A percentile compares a stretch with the other conserved stretches of the same genome.
These are phyloP conservation scores for Aciculosporium take DNA, from an alignment of 2,329 filamentous ascomycete genomes.

Conservation along the genomic window DNA sequence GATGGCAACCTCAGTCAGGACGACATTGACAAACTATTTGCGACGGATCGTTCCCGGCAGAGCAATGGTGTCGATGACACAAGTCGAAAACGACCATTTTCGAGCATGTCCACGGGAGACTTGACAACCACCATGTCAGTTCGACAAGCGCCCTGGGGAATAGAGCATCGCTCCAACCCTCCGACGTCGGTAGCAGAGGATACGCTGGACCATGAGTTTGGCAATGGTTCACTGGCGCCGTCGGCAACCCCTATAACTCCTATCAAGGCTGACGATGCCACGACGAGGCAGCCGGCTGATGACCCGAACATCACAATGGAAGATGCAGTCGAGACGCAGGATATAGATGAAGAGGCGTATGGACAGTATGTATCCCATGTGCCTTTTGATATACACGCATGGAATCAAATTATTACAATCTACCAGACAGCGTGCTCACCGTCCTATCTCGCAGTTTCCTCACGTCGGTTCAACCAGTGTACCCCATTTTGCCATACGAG, in stretches of 20 bases:
- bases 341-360: constrained; percentile 29
- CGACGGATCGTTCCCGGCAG: constrained; percentile 18
- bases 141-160: constrained; percentile 31
- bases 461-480: constrained; percentile 47
- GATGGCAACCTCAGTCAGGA: constrained; percentile 30
- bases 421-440: constrained; percentile 1
- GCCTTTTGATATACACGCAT: not conserved
- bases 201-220: constrained; percentile 18
- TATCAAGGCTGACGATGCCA: constrained; percentile 23
- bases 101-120: constrained; percentile 29
- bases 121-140: constrained; percentile 26
- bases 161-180: constrained; percentile 32
- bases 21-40: constrained; percentile 30
- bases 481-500: constrained; percentile 48
- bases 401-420: not conserved
- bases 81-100: constrained; percentile 32
- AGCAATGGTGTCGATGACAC: constrained; percentile 17
- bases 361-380: constrained; percentile 24
- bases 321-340: constrained; percentile 2
- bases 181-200: constrained; percentile 24
- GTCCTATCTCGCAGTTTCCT: constrained; percentile 36
- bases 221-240: constrained; percentile 30
- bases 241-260: constrained; percentile 26
- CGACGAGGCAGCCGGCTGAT: constrained; percentile 21
- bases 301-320: constrained; percentile 21